phyloP scores from a whole-genome alignment of 345 rosid genomes.

The Atalantia buxifolia region DNA sequence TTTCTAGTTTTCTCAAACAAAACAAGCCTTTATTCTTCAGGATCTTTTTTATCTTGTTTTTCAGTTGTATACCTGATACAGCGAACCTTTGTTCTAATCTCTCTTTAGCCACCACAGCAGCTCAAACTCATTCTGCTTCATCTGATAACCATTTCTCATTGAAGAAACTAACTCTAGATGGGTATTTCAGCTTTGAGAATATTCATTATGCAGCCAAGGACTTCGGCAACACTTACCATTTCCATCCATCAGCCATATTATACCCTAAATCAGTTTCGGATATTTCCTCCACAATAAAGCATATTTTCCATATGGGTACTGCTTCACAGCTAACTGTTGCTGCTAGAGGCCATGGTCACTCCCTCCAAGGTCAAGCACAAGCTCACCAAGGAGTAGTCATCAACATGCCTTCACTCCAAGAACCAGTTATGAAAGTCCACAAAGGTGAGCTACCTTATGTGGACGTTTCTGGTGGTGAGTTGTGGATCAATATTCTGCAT shows the following conservation, averaged over 20 bases:
- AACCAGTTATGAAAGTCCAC: conserved; percentile 39
- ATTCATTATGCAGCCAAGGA: conserved; percentile 67
- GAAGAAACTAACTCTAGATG: conserved; percentile 52
- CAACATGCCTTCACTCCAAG: conserved; percentile 69
- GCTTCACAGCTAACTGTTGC: conserved; percentile 70
- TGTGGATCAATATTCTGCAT: conserved; percentile 81
- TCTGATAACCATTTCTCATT: conserved; percentile 32
- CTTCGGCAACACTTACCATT: conserved; percentile 71
- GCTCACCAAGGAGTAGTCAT: conserved; percentile 80
- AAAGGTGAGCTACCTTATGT: conserved; percentile 54
- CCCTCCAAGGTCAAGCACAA: conserved; percentile 90
- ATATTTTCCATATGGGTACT: conserved; percentile 56
- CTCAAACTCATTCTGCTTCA: conserved; percentile 28
- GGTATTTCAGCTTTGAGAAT: conserved; percentile 54
- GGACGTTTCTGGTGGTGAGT: conserved; percentile 87
- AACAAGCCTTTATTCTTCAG: conserved; percentile 41
- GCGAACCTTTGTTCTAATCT: conserved; percentile 44
- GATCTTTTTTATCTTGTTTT: conserved; percentile 50
- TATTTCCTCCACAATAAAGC: conserved; percentile 56
- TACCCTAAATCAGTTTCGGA: conserved; percentile 84
- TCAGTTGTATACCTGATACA: conserved; percentile 52
- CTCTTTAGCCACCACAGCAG: conserved; percentile 29
- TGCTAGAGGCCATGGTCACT: conserved; percentile 94
- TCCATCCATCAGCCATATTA: conserved; percentile 66
- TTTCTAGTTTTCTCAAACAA: conserved; percentile 37